A percentile compares a stretch with the other conserved stretches of the same genome.
Conservation (phyloP, 2,329 filamentous ascomycete genomes). For the Pseudogymnoascus sp. region DNA sequence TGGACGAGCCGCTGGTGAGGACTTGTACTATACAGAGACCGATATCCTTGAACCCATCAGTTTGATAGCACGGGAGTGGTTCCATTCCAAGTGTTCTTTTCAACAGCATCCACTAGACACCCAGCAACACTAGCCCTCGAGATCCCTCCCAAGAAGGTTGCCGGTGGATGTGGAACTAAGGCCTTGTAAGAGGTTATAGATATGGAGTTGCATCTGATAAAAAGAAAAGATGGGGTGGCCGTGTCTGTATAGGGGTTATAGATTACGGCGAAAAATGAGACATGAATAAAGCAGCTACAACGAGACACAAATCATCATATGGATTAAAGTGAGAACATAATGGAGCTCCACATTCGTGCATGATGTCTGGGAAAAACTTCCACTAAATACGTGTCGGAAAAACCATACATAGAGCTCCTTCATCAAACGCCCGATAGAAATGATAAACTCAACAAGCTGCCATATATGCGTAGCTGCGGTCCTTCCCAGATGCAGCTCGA, state of each 20-base stretch:
- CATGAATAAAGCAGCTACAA: background rate
- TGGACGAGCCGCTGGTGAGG: conserved; percentile 20
- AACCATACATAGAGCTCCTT: too few species aligned
- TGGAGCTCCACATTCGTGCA: too few species aligned
- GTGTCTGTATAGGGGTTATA: background rate
- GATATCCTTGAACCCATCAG: conserved; percentile 17
- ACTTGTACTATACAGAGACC: background rate
- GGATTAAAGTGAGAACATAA: too few species aligned
- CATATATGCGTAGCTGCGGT: too few species aligned
- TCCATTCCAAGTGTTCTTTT: conserved; percentile 36
- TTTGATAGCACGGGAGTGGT: conserved; percentile 42
- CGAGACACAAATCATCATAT: background rate
- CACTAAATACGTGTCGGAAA: too few species aligned
- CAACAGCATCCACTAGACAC: conserved; percentile 40
- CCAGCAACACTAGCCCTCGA: conserved; percentile 35
- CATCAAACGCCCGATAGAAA: too few species aligned
- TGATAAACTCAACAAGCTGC: too few species aligned
- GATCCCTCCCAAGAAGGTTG: conserved; percentile 9
- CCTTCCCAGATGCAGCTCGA: too few species aligned
- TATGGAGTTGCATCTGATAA: background rate
- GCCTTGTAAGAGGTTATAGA: background rate
- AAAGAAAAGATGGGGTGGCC: background rate
- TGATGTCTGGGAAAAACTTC: too few species aligned
- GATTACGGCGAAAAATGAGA: background rate
- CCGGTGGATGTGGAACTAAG: background rate